Base-by-base conservation (phyloP, 2,329 filamentous ascomycete genomes). In the Fusarium brachygibbosum region DNA sequence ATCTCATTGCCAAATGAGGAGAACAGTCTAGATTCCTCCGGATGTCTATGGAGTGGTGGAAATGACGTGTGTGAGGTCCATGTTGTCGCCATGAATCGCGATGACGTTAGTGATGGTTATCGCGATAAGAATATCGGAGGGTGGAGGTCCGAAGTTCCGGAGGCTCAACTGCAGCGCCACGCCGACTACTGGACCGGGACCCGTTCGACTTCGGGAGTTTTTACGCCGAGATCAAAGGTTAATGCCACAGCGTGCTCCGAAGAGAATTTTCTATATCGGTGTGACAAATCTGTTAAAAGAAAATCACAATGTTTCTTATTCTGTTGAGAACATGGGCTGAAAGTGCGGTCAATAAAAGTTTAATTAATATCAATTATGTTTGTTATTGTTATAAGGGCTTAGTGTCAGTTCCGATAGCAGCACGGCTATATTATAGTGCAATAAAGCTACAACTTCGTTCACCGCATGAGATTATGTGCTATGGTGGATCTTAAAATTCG, bases 41-140 rank as follows among this genome's bases (percentile, higher is more conserved):
- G 21, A 12, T 23, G n/a, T 35, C 44, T 51, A 32, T 17, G 35
- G 11, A 31, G 32, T 28, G 21, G 23, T 41, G n/a, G 13, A 16
- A 48, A 65, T 65, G 53, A 53, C 45, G 53, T 46, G 29, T 44
- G 31, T 34, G 38, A 48, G 11, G 42, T 32, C 21, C 29, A 37
- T 48, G 31, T 25, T 68, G 41, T 56, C 41, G 58, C 53, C 38
- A 62, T 69, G 34, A 49, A n/a, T 17, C 38, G 40, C 28, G 51
- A 53, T 63, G 57, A 66, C 53, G 63, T 68, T 65, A 16, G 62
- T 53, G 66, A 66, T 54, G 44, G 32, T 50, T 35, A 50, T 60
- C 19, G 34, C 41, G 52, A 60, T 53, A 53, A 48, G 34, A 29
- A 23, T 10, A 29, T n/a, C 49, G 58, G 62, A 58, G 53, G 38